Percentiles rank a stretch among this genome's conserved stretches.
phyloP scores from a whole-genome alignment of 176 grass and related monocot genomes.

The Chloris gayana region DNA sequence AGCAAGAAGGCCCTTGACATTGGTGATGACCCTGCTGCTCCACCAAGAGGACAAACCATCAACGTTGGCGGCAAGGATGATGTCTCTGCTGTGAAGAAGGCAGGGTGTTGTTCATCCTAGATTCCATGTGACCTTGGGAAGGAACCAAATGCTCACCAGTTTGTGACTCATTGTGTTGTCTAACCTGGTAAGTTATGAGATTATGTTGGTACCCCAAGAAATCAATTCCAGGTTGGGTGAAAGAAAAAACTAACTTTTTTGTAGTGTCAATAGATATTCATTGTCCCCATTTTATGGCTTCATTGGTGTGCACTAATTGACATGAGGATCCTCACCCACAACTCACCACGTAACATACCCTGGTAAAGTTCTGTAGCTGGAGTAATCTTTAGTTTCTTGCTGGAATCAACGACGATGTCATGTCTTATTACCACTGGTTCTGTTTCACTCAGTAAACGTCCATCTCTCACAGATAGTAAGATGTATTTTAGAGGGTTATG shows the following conservation, averaged over 20 bases:
- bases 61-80: not conserved
- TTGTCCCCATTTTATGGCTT: not conserved
- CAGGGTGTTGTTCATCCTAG: not conserved
- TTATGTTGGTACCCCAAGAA: not conserved
- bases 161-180: not conserved
- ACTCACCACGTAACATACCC: not conserved
- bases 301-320: not conserved
- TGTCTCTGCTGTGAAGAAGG: not conserved
- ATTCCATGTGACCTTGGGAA: not conserved
- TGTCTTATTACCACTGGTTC: not conserved
- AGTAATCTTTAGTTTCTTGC: not conserved
- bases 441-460: not conserved
- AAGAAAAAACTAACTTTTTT: not conserved
- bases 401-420: not conserved
- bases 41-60: not conserved
- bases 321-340: not conserved
- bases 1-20: not conserved
- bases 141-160: not conserved
- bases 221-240: not conserved
- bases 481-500: not conserved
- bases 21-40: not conserved
- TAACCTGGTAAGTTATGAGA: not conserved
- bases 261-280: not conserved
- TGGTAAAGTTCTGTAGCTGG: not conserved
- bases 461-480: not conserved